Conservation (phyloP, 163 green algal genomes). For the Coccomyxa subellipsoidea region DNA sequence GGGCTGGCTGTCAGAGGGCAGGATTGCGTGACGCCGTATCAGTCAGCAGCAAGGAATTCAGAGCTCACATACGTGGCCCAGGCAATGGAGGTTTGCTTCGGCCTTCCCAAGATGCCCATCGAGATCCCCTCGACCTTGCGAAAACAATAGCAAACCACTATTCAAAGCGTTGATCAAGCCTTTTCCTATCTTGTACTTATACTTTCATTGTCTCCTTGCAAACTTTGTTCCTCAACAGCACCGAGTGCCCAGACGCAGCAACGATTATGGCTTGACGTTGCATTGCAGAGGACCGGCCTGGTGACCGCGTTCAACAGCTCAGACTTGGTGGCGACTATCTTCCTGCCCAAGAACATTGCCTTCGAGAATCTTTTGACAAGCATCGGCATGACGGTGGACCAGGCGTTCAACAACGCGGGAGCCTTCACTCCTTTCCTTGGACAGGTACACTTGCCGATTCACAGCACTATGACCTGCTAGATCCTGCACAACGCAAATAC, state of each 20-base stretch:
- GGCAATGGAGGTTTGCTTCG: background rate
- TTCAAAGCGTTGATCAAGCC: too few relatives aligned
- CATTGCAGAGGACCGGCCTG: background rate
- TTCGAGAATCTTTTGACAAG: conserved; percentile 1
- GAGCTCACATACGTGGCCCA: background rate
- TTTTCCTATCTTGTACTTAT: too few relatives aligned
- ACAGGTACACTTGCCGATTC: background rate
- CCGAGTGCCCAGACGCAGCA: too few relatives aligned
- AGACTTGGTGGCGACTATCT: background rate
- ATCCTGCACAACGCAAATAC: too few relatives aligned
- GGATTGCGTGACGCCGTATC: background rate
- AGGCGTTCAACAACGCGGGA: background rate
- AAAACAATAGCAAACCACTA: too few relatives aligned
- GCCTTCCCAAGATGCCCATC: background rate
- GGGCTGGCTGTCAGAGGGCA: background rate
- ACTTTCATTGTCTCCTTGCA: too few relatives aligned
- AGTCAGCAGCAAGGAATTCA: background rate
- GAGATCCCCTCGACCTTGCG: too few relatives aligned
- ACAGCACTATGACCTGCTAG: too few relatives aligned
- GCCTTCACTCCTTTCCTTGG: background rate
- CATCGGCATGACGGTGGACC: background rate
- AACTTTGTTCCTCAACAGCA: too few relatives aligned
- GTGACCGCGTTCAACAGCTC: background rate
- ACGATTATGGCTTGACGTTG: too few relatives aligned
- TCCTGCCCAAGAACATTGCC: background rate